These are phyloP conservation scores for Candida sanyiensis DNA, from an alignment of 805 yeast species.

Conservation along the genomic window DNA sequence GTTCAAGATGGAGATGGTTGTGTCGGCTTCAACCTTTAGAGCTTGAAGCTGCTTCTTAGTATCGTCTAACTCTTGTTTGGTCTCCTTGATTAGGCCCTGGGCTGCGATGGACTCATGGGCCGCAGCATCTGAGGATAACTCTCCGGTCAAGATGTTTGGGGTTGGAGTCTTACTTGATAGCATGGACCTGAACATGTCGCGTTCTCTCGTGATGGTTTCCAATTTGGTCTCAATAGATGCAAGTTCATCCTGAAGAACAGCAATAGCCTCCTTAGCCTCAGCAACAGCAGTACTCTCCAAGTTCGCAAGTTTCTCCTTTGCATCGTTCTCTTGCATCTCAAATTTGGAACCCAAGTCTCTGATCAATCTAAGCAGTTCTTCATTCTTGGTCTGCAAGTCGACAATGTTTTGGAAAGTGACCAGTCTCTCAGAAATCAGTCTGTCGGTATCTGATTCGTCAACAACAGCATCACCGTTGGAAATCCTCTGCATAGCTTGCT, in stretches of 20 bases:
- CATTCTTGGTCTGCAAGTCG: slow-evolving; percentile 70
- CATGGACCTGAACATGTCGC: slow-evolving; percentile 54
- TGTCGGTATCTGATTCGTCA: slow-evolving; percentile 61
- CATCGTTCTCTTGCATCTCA: slow-evolving; percentile 51
- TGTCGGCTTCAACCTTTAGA: slow-evolving; percentile 34
- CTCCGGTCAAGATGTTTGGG: slow-evolving; percentile 17
- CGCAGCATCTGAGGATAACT: slow-evolving; percentile 6
- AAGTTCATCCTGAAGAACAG: slow-evolving; percentile 55
- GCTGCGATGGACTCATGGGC: slow-evolving; percentile 8
- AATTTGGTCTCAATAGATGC: slow-evolving; percentile 45
- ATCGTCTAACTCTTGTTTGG: slow-evolving; percentile 13
- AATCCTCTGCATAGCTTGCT: slow-evolving; percentile 54
- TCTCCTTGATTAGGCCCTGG: slow-evolving; percentile 14
- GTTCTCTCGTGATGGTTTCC: slow-evolving; percentile 53
- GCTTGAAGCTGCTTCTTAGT: slow-evolving; percentile 21
- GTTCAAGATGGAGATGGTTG: slow-evolving; percentile 45
- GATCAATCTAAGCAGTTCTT: slow-evolving; percentile 60
- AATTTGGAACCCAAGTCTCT: slow-evolving; percentile 68
- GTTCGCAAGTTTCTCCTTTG: slow-evolving; percentile 30
- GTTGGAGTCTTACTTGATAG: slow-evolving; percentile 19
- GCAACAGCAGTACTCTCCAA: slow-evolving; percentile 44
- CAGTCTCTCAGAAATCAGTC: slow-evolving; percentile 64
- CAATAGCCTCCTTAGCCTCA: slow-evolving; percentile 66
- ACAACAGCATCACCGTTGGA: slow-evolving; percentile 27
- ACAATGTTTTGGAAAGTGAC: slow-evolving; percentile 59